Conservation (phyloP, 371 early-diverging fungal species). For the Mucor saturninus region DNA sequence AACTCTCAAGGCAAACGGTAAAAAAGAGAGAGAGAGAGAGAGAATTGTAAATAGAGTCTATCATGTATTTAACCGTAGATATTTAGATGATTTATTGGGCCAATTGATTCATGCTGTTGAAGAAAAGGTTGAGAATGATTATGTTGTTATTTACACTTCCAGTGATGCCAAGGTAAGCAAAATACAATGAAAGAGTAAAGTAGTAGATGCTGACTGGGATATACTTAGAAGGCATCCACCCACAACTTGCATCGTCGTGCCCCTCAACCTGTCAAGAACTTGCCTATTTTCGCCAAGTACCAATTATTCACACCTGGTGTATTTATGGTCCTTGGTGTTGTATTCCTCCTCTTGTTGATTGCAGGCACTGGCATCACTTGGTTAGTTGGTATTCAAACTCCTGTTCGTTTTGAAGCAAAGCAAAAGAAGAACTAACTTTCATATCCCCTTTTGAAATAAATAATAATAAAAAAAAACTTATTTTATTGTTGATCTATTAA, state of each 20-base stretch:
- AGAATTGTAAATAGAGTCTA: neutral
- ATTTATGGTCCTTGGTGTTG: conserved; percentile 51
- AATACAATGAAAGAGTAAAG: neutral
- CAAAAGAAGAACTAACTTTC: conserved; percentile 44
- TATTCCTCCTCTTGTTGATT: conserved; percentile 44
- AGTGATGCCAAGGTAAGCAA: conserved; percentile 41
- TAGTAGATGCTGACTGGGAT: neutral
- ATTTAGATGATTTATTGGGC: conserved; percentile 40
- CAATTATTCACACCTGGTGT: conserved; percentile 55
- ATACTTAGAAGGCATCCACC: neutral
- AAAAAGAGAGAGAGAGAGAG: neutral
- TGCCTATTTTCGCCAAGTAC: conserved; percentile 56
- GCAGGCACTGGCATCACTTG: conserved; percentile 48
- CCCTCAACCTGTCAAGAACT: conserved; percentile 22
- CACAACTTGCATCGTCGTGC: conserved; percentile 37
- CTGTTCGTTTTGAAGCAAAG: conserved; percentile 52
- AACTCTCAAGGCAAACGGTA: conserved; percentile 44
- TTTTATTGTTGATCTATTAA: conserved; percentile 29
- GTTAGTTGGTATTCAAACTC: conserved; percentile 52
- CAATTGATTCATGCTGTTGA: conserved; percentile 35
- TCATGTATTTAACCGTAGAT: neutral
- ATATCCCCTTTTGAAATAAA: conserved; percentile 1
- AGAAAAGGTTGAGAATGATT: conserved; percentile 36
- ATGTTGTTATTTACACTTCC: conserved; percentile 55
- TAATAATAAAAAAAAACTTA: neutral